Percentiles rank a stretch among this genome's conserved stretches.
Conservation (phyloP, 2,329 filamentous ascomycete species). For the Ceratocystis smalleyi region DNA sequence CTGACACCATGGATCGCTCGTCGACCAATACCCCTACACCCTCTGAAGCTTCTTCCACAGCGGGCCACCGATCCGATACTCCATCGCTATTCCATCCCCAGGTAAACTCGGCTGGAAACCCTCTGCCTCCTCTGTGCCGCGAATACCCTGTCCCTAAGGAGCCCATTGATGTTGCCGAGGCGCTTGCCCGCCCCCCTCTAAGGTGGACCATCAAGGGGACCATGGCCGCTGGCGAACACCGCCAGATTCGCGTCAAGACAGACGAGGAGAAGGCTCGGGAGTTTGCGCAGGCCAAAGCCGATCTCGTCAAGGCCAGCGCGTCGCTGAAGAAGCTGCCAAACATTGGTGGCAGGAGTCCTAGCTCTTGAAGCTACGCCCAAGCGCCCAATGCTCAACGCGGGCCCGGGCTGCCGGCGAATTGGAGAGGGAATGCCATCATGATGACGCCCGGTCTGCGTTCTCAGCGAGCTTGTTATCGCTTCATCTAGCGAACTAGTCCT, state of each 20-base stretch:
- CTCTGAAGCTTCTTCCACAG: conserved; percentile 4
- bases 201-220: conserved; percentile 29
- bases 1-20: not conserved
- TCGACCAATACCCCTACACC: conserved; percentile 16
- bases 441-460: not conserved
- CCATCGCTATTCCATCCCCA: not conserved
- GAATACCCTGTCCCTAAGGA: conserved; percentile 28
- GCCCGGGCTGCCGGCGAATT: not conserved
- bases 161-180: conserved; percentile 29
- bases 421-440: too few relatives aligned
- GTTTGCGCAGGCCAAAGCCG: conserved; percentile 33
- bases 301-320: conserved; percentile 28
- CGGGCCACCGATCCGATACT: not conserved
- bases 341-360: not conserved
- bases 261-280: conserved; percentile 26
- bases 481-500: not conserved
- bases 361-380: not conserved
- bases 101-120: conserved; percentile 19
- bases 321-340: not conserved
- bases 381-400: not conserved
- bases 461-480: not conserved
- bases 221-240: conserved; percentile 22
- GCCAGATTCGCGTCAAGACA: conserved; percentile 19
- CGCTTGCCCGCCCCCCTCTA: conserved; percentile 30
- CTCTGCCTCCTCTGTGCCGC: conserved; percentile 25